phyloP scores from a whole-genome alignment of 2,329 filamentous ascomycete species.

The Dactylellina cionopaga region DNA sequence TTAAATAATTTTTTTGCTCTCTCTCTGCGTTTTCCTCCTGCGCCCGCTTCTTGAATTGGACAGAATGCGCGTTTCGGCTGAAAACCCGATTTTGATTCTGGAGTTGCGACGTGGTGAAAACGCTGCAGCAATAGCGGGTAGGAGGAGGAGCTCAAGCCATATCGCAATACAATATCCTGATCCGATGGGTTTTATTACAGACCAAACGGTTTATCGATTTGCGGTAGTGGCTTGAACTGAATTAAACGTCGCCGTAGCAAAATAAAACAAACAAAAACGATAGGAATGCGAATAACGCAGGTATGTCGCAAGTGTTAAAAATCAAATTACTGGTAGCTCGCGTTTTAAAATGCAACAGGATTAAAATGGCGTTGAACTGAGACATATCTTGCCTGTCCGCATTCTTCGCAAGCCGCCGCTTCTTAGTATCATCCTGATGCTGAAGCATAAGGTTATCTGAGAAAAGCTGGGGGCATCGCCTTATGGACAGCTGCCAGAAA shows the following conservation, averaged over 20 bases:
- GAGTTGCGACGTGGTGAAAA: constrained; percentile 16
- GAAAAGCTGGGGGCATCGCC: constrained; percentile 32
- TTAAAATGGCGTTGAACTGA: constrained; percentile 52
- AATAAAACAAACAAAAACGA: constrained; percentile 8
- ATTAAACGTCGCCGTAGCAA: constrained; percentile 1
- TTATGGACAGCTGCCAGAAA: constrained; percentile 48
- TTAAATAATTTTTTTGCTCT: constrained; percentile 1
- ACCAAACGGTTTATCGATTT: constrained; percentile 21
- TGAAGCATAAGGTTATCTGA: constrained; percentile 37
- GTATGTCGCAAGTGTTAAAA: constrained; percentile 53
- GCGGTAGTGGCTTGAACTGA: constrained; percentile 47
- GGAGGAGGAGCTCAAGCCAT: constrained; percentile 31
- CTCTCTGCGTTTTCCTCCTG: constrained; percentile 35
- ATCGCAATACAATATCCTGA: constrained; percentile 4
- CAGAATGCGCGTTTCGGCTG: constrained; percentile 43
- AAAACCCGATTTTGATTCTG: constrained; percentile 25
- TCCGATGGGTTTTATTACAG: constrained; percentile 1
- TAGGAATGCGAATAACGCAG: constrained; percentile 45
- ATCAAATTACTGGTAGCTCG: constrained; percentile 45
- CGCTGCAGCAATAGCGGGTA: constrained; percentile 10
- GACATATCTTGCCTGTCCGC: constrained; percentile 42
- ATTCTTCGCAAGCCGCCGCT: constrained; percentile 45
- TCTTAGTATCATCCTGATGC: constrained; percentile 23
- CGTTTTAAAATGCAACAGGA: constrained; percentile 53
- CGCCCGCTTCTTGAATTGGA: constrained; percentile 30